A percentile compares a stretch with the other conserved stretches of the same genome.
Conservation (phyloP, 1,284 basidiomycete species). For the Tetrapyrgos nigripes region DNA sequence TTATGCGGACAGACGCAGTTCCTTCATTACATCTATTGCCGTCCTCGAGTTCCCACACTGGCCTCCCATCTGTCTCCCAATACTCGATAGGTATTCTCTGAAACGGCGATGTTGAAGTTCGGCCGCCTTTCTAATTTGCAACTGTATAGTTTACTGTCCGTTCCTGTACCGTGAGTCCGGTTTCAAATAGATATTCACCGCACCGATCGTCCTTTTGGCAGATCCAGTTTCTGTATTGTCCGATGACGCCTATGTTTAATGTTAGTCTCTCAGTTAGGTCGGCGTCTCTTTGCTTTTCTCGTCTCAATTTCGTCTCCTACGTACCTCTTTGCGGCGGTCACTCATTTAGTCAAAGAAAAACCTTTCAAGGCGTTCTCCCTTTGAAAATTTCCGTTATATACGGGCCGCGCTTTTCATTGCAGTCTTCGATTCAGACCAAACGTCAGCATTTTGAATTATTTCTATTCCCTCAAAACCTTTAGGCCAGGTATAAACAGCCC, state of each 20-base stretch:
- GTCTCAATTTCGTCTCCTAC: not conserved
- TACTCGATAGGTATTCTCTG: too few species aligned
- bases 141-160: too few species aligned
- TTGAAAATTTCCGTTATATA: constrained; percentile 16
- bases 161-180: too few species aligned
- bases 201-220: not conserved
- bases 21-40: too few species aligned
- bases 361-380: not conserved
- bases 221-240: not conserved
- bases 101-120: too few species aligned
- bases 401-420: constrained; percentile 2
- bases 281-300: not conserved
- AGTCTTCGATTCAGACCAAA: not conserved
- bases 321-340: not conserved
- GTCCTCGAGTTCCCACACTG: too few species aligned
- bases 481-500: constrained; percentile 6
- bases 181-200: too few species aligned
- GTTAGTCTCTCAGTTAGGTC: not conserved
- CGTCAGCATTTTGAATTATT: constrained; percentile 5
- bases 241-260: not conserved
- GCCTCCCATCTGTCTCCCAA: too few species aligned
- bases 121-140: too few species aligned
- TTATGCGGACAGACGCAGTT: too few species aligned
- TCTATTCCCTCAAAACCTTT: constrained; percentile 4
- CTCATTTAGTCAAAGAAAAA: not conserved